These are phyloP conservation scores for Eutrema yunnanense DNA, from an alignment of 345 rosid species.

Conservation along the genomic window DNA sequence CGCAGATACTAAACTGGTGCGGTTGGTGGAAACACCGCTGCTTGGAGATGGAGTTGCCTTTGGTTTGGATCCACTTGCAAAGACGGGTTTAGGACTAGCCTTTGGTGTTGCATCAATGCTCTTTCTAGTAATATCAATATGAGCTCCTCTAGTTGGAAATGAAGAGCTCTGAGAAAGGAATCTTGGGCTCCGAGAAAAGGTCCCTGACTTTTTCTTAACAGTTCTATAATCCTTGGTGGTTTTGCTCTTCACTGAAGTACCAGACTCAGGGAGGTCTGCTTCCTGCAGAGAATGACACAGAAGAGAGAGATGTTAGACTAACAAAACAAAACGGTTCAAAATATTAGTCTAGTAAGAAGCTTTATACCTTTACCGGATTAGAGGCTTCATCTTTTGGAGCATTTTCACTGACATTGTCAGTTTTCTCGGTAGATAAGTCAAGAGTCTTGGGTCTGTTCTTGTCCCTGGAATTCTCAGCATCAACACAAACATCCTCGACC, in stretches of 20 bases:
- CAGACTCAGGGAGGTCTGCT: conserved; percentile 18
- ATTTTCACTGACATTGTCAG: conserved; percentile 23
- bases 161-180: conserved; percentile 66
- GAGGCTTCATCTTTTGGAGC: conserved; percentile 28
- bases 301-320: neutral
- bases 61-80: conserved; percentile 15
- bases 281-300: conserved; percentile 37
- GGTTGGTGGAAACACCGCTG: conserved; percentile 27
- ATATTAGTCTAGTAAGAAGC: conserved; percentile 9
- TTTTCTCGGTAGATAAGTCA: conserved; percentile 20
- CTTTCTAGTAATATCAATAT: conserved; percentile 42
- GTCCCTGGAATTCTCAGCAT: conserved; percentile 27
- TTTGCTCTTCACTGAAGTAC: conserved; percentile 38
- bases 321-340: neutral
- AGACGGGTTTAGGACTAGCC: conserved; percentile 30
- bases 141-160: conserved; percentile 52
- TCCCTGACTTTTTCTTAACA: conserved; percentile 37
- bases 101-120: conserved; percentile 44
- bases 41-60: conserved; percentile 14
- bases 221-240: conserved; percentile 41
- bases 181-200: conserved; percentile 40
- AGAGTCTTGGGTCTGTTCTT: conserved; percentile 28
- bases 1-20: conserved; percentile 30
- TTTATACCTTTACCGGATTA: conserved; percentile 43
- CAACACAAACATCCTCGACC: conserved; percentile 34